Evolutionary conservation across 2,329 filamentous ascomycete genomes (phyloP).

Genomic region (Epichloe hybrida): DNA sequence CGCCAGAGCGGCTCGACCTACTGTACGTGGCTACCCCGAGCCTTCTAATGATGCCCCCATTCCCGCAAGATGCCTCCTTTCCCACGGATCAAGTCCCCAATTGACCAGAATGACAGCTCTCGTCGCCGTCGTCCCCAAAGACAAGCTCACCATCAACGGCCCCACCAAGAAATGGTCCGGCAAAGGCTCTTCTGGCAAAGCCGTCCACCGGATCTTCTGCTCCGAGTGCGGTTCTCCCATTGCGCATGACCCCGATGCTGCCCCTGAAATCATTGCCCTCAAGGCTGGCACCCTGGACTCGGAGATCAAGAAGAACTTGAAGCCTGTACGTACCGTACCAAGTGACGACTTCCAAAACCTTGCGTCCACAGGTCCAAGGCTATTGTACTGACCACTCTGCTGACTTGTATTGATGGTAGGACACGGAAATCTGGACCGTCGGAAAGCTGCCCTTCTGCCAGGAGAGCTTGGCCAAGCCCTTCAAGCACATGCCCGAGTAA

Average conservation of each 20-base stretch:
- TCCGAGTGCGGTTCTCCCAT: slow-evolving; percentile 55
- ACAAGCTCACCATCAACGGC: slow-evolving; percentile 48
- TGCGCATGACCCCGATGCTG: slow-evolving; percentile 56
- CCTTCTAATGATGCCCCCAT: background rate
- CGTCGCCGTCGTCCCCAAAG: slow-evolving; percentile 52
- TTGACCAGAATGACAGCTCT: slow-evolving; percentile 34
- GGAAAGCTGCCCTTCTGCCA: slow-evolving; percentile 58
- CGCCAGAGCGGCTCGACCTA: slow-evolving; percentile 57
- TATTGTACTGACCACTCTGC: background rate
- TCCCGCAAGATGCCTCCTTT: background rate
- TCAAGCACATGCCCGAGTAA: slow-evolving; percentile 50
- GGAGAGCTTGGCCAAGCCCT: slow-evolving; percentile 49
- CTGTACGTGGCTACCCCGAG: slow-evolving; percentile 29
- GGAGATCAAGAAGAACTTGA: slow-evolving; percentile 53
- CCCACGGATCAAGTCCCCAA: background rate
- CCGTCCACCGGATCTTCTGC: slow-evolving; percentile 57
- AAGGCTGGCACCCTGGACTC: slow-evolving; percentile 52
- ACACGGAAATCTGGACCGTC: slow-evolving; percentile 57
- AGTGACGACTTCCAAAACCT: background rate
- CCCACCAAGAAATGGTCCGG: slow-evolving; percentile 52
- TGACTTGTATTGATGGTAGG: slow-evolving; percentile 22
- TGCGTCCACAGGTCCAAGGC: too few species aligned
- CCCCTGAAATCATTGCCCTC: slow-evolving; percentile 55
- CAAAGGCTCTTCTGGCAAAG: slow-evolving; percentile 45
- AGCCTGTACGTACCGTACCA: slow-evolving; percentile 36